A percentile compares a stretch with the other conserved stretches of the same genome.
These are phyloP conservation scores for Chaetomiaceae sp. DNA, from an alignment of 2,329 filamentous ascomycete genomes.

Conservation along the genomic window DNA sequence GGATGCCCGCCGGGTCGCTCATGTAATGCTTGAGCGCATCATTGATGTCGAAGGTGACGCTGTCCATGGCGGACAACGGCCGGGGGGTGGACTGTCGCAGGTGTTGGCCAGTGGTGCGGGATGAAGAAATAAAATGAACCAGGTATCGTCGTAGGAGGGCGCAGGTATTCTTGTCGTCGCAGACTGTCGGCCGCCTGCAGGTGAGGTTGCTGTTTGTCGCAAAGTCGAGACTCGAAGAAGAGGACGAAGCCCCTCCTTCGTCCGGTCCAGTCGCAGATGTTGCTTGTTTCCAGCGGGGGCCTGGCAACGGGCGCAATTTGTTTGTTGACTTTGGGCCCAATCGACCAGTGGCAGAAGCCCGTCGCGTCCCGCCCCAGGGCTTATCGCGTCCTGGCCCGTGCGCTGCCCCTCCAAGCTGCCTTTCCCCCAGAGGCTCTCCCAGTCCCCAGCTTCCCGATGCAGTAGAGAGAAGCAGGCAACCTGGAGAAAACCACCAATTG, in stretches of 20 bases:
- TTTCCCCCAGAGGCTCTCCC: too few relatives aligned
- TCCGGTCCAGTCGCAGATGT: constrained; percentile 6
- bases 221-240: neutral
- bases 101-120: constrained; percentile 1
- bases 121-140: constrained; percentile 1
- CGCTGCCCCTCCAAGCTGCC: constrained; percentile 12
- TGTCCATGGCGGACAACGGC: constrained; percentile 50
- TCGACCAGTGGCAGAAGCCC: too few relatives aligned
- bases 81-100: constrained; percentile 14
- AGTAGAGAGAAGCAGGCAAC: too few relatives aligned
- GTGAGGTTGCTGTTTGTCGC: neutral
- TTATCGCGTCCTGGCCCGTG: constrained; percentile 20
- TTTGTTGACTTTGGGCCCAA: constrained; percentile 30
- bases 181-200: constrained; percentile 3
- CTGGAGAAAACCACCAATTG: too few relatives aligned
- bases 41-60: constrained; percentile 89
- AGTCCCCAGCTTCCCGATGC: too few relatives aligned
- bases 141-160: neutral
- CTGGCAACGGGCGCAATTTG: constrained; percentile 29
- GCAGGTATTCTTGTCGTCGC: neutral
- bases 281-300: constrained; percentile 17
- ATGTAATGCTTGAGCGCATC: constrained; percentile 95
- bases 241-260: constrained; percentile 4
- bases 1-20: constrained; percentile 78
- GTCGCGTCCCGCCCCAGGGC: constrained; percentile 6